A percentile compares a stretch with the other conserved stretches of the same genome.
Evolutionary conservation across 306 rosid genomes (phyloP).

Genomic region (Phaseolus lunatus): DNA sequence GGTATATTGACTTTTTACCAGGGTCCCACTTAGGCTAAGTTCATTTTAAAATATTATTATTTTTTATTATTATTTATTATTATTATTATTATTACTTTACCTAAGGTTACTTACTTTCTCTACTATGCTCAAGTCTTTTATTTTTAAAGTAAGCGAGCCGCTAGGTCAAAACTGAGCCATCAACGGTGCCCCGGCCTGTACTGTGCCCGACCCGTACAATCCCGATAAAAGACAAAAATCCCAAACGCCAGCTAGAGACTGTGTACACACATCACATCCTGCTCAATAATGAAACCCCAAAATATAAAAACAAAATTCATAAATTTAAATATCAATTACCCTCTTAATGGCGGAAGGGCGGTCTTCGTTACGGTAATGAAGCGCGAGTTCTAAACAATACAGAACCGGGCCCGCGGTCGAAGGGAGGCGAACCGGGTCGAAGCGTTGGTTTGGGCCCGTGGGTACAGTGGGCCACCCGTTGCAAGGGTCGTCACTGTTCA

Average conservation of each 20-base stretch:
- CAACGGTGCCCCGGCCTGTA: background rate
- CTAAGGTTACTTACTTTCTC: too few relatives aligned
- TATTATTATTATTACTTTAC: background rate
- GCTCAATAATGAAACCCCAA: background rate
- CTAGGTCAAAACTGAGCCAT: slow-evolving; percentile 61
- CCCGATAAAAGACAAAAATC: slow-evolving; percentile 12
- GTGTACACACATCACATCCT: slow-evolving; percentile 15
- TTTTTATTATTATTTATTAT: background rate
- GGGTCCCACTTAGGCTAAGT: slow-evolving; percentile 48
- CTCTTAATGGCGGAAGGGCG: slow-evolving; percentile 57
- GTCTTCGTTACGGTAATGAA: slow-evolving; percentile 61
- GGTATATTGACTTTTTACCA: slow-evolving; percentile 68
- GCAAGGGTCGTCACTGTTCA: slow-evolving; percentile 71
- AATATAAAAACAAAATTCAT: background rate
- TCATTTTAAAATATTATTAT: background rate
- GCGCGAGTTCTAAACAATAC: slow-evolving; percentile 89
- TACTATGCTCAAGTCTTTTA: background rate
- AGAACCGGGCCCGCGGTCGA: slow-evolving; percentile 68
- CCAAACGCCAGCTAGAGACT: slow-evolving; percentile 12
- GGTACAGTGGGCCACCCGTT: slow-evolving; percentile 84
- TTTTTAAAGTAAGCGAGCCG: slow-evolving; percentile 31
- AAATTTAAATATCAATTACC: slow-evolving; percentile 54
- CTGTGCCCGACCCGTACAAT: slow-evolving; percentile 21
- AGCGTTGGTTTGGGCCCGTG: slow-evolving; percentile 52
- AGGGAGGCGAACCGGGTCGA: slow-evolving; percentile 61